Evolutionary conservation across 176 grass and related monocot species (phyloP), one percentile per base, ranked within the genome.

Genomic region (Coix lacrymajobi): DNA sequence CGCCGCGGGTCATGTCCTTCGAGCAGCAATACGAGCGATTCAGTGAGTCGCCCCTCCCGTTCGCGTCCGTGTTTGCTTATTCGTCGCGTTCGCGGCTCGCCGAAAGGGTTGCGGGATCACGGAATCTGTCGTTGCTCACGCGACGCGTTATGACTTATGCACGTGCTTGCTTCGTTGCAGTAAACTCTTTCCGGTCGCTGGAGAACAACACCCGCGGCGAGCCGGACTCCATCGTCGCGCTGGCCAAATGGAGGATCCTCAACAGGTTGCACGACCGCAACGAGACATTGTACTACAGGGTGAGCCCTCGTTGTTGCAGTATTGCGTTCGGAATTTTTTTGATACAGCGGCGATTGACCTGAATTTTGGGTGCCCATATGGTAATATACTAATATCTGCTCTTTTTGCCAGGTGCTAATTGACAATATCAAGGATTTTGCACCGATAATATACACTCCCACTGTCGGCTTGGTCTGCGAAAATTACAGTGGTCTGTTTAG

Each of bases 371-470:
- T 60, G 20, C 43, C 24, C 32, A 62, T 26, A n/a, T 14, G 43
- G 6, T 56, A 65, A 73, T 38, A n/a, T 14, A 34, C 4, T 56
- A 65, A 73, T 38, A 70, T 73, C 3, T n/a, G 76, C 29, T 87
- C 32, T 29, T 90, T 68, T 54, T 82, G 33, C 28, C 87, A 98
- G 96, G 96, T 90, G 41, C 91, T 98, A 22, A 98, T 98, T 61
- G 96, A 98, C 80, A 96, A 98, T n/a, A 95, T 98, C 51, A 93
- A 98, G 86, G 91, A 96, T 85, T 98, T 98, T 70, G 93, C 96
- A 4, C 96, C 96, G 2, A 79, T 98, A 76, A 95, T 98, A 88
- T 98, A 98, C 87, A 98, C 93, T 6, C 96, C 96, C 17, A 98
- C 96, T 51, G 96, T 98, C 0, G 96, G 96, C 28, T 82, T 98